Evolutionary conservation across 129 eudicot species (phyloP).

Genomic region (Lonicera japonica): DNA sequence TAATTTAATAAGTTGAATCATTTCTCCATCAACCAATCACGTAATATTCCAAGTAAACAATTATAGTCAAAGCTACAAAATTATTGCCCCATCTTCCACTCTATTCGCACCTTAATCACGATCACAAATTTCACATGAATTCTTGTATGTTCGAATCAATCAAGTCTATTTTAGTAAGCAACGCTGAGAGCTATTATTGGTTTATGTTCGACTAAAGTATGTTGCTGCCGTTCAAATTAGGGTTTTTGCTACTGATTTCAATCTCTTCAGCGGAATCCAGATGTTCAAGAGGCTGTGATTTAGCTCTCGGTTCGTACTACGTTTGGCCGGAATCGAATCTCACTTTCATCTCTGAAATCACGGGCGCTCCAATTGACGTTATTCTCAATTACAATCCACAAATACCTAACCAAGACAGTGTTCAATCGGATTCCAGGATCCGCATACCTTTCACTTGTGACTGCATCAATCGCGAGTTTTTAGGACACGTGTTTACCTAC

Average conservation of each 20-base stretch:
- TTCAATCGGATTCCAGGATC: constrained; percentile 18
- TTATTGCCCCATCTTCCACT: too few species aligned
- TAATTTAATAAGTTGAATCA: too few species aligned
- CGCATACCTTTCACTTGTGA: constrained; percentile 67
- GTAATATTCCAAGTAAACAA: too few species aligned
- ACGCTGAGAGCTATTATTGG: too few species aligned
- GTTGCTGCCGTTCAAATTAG: neutral
- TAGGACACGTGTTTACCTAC: constrained; percentile 58
- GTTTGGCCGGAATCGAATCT: constrained; percentile 17
- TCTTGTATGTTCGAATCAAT: too few species aligned
- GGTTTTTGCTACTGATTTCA: neutral
- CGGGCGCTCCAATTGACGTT: neutral
- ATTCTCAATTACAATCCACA: constrained; percentile 37
- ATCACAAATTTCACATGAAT: too few species aligned
- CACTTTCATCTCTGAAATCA: constrained; percentile 25
- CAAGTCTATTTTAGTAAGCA: too few species aligned
- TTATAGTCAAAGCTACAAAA: too few species aligned
- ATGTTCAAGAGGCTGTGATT: constrained; percentile 51
- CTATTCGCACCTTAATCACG: too few species aligned
- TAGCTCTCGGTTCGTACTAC: constrained; percentile 67
- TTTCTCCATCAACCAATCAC: too few species aligned
- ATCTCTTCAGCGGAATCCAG: constrained; percentile 11
- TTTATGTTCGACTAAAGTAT: neutral
- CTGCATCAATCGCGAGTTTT: constrained; percentile 37
- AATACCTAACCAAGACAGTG: constrained; percentile 39